These are phyloP conservation scores for Gossypium davidsonii DNA, from an alignment of 441 rosid genomes.

Conservation along the genomic window DNA sequence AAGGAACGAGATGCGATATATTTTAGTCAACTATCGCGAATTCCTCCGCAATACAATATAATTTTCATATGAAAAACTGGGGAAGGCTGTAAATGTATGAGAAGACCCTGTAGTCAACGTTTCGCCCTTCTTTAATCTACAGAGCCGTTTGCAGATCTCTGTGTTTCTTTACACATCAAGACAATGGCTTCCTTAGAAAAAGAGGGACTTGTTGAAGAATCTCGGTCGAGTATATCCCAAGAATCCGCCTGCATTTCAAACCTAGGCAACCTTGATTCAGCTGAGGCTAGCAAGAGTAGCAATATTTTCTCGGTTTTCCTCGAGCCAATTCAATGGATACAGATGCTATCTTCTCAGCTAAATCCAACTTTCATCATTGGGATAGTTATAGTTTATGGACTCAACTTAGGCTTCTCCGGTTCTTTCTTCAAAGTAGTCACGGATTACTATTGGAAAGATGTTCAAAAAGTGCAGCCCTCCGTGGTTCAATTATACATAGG, in stretches of 20 bases:
- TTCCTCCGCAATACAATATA: neutral
- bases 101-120: neutral
- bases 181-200: neutral
- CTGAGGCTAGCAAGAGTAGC: neutral
- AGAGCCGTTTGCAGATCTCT: slow-evolving; percentile 6
- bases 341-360: slow-evolving; percentile 45
- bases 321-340: slow-evolving; percentile 68
- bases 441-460: slow-evolving; percentile 12
- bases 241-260: neutral
- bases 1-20: no score
- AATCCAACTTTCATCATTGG: slow-evolving; percentile 35
- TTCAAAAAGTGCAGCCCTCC: slow-evolving; percentile 13
- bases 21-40: neutral
- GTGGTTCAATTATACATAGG: slow-evolving; percentile 26
- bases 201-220: slow-evolving; percentile 6
- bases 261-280: slow-evolving; percentile 7
- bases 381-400: slow-evolving; percentile 61
- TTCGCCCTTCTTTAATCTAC: neutral
- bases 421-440: slow-evolving; percentile 52
- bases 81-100: neutral
- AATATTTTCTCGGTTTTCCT: slow-evolving; percentile 30
- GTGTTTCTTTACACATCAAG: neutral
- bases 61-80: neutral
- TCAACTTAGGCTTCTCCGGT: slow-evolving; percentile 68
- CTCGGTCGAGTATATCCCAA: neutral